Evolutionary conservation across 2,329 filamentous ascomycete genomes (phyloP), one percentile per base, ranked within the genome.

Genomic region (Calycina marina): DNA sequence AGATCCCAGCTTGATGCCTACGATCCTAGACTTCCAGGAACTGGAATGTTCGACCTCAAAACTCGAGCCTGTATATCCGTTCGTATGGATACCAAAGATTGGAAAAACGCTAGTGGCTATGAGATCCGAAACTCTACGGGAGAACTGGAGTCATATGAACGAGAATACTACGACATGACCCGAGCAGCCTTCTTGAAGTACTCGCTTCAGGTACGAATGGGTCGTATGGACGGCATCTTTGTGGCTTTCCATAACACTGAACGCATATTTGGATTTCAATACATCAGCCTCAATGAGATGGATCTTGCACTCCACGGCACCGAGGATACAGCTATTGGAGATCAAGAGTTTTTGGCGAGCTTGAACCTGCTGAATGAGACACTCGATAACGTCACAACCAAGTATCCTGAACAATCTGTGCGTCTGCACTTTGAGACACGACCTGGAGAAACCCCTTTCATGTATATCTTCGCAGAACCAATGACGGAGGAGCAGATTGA

Each of bases 161-260:
- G 86, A 37, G 92, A 98, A 50, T 94, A 90, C 54, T 93, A 78
- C 53, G 90, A 98, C 55, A 92, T 98, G 85, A 88, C 93, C 38
- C 72, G 92, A 32, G 72, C 86, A 1, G 90, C 88, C 0, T 88
- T 98, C 59, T 62, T 98, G 34, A 98, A 98, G 51, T 98, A 98
- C 55, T 93, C 86, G 6, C 64, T 98, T 17, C 90, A 98, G 57
- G 92, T 88, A 16, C 81, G 90, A 27, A 92, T 98, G 72, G 90
- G 92, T 12, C 76, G 86, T 30, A 98, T 98, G 92, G 88, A 98
- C 51, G 90, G 90, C 33, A 94, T 96, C 30, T 98, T 96, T 50
- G 81, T 96, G 14, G 90, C 90, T 2, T 98, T 76, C 53, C 90
- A 98, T 61, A 98, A 98, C 53, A 82, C 85, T 2, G 69, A 86